Evolutionary conservation across 2,329 filamentous ascomycete species (phyloP).

Genomic region (Drechmeria coniospora): DNA sequence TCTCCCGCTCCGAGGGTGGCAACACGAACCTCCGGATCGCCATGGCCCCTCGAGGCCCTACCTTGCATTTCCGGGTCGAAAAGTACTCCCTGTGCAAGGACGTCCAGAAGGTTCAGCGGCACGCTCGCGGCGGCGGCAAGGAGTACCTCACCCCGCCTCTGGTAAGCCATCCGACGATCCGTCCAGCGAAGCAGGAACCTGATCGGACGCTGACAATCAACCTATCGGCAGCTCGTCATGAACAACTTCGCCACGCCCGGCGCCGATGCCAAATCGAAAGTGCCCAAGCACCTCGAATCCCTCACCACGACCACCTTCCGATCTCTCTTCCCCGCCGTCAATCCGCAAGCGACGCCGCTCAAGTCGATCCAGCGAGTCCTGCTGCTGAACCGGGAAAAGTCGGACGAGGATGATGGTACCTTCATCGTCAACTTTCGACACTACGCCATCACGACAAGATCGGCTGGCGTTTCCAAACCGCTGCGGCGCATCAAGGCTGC

Average conservation of each 20-base stretch:
- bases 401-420: constrained; percentile 43
- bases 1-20: constrained; percentile 75
- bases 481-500: constrained; percentile 74
- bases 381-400: constrained; percentile 67
- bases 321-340: constrained; percentile 89
- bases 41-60: constrained; percentile 78
- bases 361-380: constrained; percentile 87
- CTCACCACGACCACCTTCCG: constrained; percentile 91
- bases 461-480: constrained; percentile 69
- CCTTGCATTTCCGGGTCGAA: constrained; percentile 84
- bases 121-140: constrained; percentile 67
- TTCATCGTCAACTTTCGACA: constrained; percentile 83
- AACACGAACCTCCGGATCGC: constrained; percentile 88
- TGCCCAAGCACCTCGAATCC: constrained; percentile 89
- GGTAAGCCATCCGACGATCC: constrained; percentile 25
- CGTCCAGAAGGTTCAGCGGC: constrained; percentile 67
- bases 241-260: constrained; percentile 76
- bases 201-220: constrained; percentile 11
- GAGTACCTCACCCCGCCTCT: constrained; percentile 76
- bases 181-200: not conserved
- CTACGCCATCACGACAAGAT: constrained; percentile 86
- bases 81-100: constrained; percentile 92
- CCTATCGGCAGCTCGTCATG: constrained; percentile 60
- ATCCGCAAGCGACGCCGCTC: constrained; percentile 76
- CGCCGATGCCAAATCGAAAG: constrained; percentile 44